Base-by-base conservation (phyloP, 2,329 filamentous ascomycete genomes). In the Monosporascus sp. region DNA sequence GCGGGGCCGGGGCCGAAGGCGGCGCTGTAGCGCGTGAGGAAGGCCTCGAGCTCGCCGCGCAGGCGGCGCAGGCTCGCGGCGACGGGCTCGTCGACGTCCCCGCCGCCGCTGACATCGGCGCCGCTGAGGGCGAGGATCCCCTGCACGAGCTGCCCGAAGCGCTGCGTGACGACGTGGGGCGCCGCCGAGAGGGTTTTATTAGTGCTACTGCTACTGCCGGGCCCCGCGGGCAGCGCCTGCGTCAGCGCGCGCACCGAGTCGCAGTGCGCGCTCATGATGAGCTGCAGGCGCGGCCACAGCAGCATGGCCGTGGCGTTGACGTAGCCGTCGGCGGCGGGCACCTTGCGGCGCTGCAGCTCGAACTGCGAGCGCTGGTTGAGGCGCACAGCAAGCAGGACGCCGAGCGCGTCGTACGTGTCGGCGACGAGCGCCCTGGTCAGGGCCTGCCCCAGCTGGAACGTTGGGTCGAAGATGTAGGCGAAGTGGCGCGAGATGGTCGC, bases 231-330 rank as follows among this genome's bases (percentile, higher is more conserved):
- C 65, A 76, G 79, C 52, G 64, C 75, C 69, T 68, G 84, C 54
- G 69, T 85, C 65, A 77, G 78, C 67, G 66, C 80, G 49, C 87
- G 88, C 37, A 99, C 80, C 1, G 90, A 95, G 51, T 96, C 91
- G 72, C 89, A 91, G 68, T 99, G 94, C 52, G 87, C 81, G 67
- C 96, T 92, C 84, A 99, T 96, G 62, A 96, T 85, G 52, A 90
- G 83, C 70, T 99, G 95, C 63, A 99, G 89, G 25, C 93, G 87
- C 7, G 94, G 94, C 94, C 94, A 99, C 6, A 99, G 82, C 3
- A 94, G 82, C 90, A 99, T 99, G 65, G 88, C 92, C 5, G 90
- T 96, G 46, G 85, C 92, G 68, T 99, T 99, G 67, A 97, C 87
- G 67, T 99, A 99, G 39, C 84, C 81, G 65, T 99, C 94, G 2